Percentiles rank a stretch among this genome's conserved stretches.
These are phyloP conservation scores for Lipomyces kockii DNA, from an alignment of 805 yeast genomes.

Conservation along the genomic window DNA sequence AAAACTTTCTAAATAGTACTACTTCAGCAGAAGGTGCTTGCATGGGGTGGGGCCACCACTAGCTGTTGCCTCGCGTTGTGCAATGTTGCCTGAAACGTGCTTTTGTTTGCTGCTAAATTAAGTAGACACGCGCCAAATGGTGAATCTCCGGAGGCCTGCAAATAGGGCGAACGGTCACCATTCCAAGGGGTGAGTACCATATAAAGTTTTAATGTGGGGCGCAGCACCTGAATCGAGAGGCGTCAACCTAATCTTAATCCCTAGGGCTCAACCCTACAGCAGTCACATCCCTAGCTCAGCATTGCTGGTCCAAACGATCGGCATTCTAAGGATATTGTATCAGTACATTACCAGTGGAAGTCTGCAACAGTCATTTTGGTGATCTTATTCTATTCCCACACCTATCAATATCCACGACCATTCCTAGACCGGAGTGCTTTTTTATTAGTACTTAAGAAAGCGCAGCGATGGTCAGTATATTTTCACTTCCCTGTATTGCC, in stretches of 20 bases:
- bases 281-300: neutral
- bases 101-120: neutral
- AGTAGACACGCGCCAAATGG: neutral
- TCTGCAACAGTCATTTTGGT: too few species aligned
- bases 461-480: conserved; percentile 98
- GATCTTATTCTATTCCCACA: neutral
- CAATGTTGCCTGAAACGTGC: neutral
- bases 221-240: too few species aligned
- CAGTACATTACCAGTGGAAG: too few species aligned
- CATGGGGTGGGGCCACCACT: too few species aligned
- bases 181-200: neutral
- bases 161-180: neutral
- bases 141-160: too few species aligned
- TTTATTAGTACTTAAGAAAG: conserved; percentile 46
- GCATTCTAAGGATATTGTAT: too few species aligned
- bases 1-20: too few species aligned
- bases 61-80: too few species aligned
- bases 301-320: neutral
- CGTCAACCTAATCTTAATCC: too few species aligned
- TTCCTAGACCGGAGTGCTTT: conserved; percentile 86
- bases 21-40: too few species aligned
- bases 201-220: neutral
- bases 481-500: conserved; percentile 8
- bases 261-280: neutral
- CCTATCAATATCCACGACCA: neutral